Evolutionary conservation across 2,329 filamentous ascomycete genomes (phyloP).

Genomic region (Botrytis squamosa): DNA sequence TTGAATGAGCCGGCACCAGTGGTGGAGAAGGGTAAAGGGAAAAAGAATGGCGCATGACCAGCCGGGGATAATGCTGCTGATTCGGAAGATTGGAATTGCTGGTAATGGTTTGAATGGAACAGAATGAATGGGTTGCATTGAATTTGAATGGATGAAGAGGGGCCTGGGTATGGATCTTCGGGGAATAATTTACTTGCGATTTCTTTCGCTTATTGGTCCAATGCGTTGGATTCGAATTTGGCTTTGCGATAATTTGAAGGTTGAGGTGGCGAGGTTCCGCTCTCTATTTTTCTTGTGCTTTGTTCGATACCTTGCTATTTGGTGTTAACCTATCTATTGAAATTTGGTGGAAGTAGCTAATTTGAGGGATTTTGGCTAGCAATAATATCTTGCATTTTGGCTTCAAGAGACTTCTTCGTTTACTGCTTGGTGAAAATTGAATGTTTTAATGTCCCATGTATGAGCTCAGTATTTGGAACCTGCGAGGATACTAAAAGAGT

Average conservation of each 20-base stretch:
- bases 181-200: background rate
- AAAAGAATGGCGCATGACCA: background rate
- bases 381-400: background rate
- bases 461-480: background rate
- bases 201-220: background rate
- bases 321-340: background rate
- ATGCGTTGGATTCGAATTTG: background rate
- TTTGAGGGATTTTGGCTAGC: background rate
- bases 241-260: background rate
- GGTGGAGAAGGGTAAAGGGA: background rate
- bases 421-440: background rate
- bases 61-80: background rate
- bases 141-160: background rate
- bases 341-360: background rate
- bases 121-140: background rate
- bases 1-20: slow-evolving; percentile 18
- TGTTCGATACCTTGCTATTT: background rate
- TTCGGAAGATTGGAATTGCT: slow-evolving; percentile 2
- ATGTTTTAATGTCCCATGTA: background rate
- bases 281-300: background rate
- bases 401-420: background rate
- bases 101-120: background rate
- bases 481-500: background rate
- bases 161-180: too few relatives aligned
- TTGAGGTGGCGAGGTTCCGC: background rate